These are phyloP conservation scores for Actinomucor elegans DNA, from an alignment of 371 early-diverging fungal genomes.

Conservation along the genomic window DNA sequence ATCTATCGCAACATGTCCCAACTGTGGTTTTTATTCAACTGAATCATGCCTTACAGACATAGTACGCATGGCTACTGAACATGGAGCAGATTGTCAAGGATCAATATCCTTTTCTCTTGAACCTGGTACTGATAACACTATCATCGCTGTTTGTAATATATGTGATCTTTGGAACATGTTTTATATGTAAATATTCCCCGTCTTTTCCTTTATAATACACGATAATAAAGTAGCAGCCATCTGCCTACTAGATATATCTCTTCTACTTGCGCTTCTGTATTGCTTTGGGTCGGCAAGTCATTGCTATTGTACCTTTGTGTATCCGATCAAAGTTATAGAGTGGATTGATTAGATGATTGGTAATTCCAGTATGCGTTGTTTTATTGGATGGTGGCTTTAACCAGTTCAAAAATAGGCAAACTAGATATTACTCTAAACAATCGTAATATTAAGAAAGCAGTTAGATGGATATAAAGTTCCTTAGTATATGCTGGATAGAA, in stretches of 20 bases:
- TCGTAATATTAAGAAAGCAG: no score
- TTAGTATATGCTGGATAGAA: no score
- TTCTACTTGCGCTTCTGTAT: background rate
- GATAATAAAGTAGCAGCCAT: background rate
- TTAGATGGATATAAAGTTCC: no score
- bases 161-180: slow-evolving; percentile 25
- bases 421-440: no score
- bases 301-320: no score
- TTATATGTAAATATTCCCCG: slow-evolving; percentile 20
- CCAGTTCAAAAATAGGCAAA: no score
- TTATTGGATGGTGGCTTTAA: no score
- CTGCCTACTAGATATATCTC: background rate
- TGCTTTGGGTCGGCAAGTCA: no score
- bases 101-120: slow-evolving; percentile 11
- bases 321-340: no score
- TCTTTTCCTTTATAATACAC: background rate
- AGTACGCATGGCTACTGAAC: background rate
- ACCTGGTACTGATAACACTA: slow-evolving; percentile 14
- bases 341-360: no score
- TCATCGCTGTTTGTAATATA: slow-evolving; percentile 13
- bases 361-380: no score
- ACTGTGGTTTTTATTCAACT: slow-evolving; percentile 21
- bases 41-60: background rate
- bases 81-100: slow-evolving; percentile 1
- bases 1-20: slow-evolving; percentile 1